Percentiles rank a stretch among this genome's conserved stretches.
Conservation (phyloP, 257 asterid genomes). For the Plantago ovata region DNA sequence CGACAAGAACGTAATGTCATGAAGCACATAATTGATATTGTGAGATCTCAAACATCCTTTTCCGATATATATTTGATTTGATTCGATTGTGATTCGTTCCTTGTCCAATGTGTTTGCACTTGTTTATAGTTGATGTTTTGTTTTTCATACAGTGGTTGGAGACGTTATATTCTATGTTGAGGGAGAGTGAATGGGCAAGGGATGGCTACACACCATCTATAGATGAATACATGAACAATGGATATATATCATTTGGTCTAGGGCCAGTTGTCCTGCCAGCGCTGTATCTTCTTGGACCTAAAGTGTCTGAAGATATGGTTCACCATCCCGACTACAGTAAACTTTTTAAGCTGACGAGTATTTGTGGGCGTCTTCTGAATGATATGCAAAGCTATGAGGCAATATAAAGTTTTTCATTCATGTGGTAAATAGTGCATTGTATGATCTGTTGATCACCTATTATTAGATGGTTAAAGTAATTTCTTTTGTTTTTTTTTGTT, state of each 20-base stretch:
- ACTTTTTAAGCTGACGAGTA: conserved; percentile 61
- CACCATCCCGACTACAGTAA: conserved; percentile 46
- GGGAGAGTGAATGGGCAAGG: conserved; percentile 70
- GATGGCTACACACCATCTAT: conserved; percentile 41
- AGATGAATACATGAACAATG: conserved; percentile 72
- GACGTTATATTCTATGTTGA: conserved; percentile 64
- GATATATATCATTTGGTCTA: conserved; percentile 66
- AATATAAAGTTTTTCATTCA: too few relatives aligned
- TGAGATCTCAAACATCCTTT: conserved; percentile 32
- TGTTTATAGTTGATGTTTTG: too few relatives aligned
- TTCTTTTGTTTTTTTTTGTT: not conserved
- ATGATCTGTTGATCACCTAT: too few relatives aligned
- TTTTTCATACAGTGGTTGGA: conserved; percentile 66
- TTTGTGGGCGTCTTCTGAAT: conserved; percentile 81
- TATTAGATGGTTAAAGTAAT: too few relatives aligned
- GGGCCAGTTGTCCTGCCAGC: conserved; percentile 81
- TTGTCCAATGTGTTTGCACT: too few relatives aligned
- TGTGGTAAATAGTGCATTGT: too few relatives aligned
- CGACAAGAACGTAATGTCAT: conserved; percentile 55
- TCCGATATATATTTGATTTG: conserved; percentile 6
- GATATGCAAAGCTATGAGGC: conserved; percentile 73
- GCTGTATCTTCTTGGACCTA: conserved; percentile 76
- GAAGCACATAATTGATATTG: conserved; percentile 59
- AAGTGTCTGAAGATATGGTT: conserved; percentile 65
- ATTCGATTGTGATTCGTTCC: too few relatives aligned